Evolutionary conservation across 345 rosid genomes (phyloP).

Genomic region (Acer yangbiense): DNA sequence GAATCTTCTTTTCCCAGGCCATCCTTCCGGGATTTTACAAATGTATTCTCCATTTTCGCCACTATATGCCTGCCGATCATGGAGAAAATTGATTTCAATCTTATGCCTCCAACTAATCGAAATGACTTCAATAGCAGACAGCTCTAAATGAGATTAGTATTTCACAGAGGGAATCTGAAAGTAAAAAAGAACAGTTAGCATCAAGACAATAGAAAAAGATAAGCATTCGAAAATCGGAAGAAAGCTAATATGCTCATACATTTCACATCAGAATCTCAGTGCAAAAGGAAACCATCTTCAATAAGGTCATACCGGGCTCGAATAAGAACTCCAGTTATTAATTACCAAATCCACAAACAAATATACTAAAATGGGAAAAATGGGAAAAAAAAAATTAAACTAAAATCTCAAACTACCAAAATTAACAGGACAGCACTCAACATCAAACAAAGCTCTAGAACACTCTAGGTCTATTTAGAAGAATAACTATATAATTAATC

Average conservation of each 20-base stretch:
- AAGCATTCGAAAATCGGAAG: conserved; percentile 8
- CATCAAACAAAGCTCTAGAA: neutral
- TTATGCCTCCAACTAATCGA: conserved; percentile 21
- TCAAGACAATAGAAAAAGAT: neutral
- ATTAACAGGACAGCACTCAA: neutral
- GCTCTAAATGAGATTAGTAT: conserved; percentile 13
- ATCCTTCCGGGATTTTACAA: conserved; percentile 39
- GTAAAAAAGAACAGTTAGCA: conserved; percentile 22
- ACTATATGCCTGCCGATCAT: conserved; percentile 10
- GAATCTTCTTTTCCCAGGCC: conserved; percentile 49
- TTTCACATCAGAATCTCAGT: conserved; percentile 16
- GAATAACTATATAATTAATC: neutral
- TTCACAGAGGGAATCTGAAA: conserved; percentile 34
- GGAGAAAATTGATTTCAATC: conserved; percentile 24
- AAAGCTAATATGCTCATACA: neutral
- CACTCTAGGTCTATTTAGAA: neutral
- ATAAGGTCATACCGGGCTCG: neutral
- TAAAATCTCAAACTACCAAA: neutral
- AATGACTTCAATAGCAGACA: conserved; percentile 5
- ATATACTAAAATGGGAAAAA: neutral
- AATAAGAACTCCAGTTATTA: neutral
- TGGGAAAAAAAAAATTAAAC: neutral
- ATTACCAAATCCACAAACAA: neutral
- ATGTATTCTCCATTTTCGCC: conserved; percentile 53
- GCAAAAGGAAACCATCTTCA: neutral